Evolutionary conservation across 2,329 filamentous ascomycete species (phyloP).

Genomic region (Pyrenophora graminea): DNA sequence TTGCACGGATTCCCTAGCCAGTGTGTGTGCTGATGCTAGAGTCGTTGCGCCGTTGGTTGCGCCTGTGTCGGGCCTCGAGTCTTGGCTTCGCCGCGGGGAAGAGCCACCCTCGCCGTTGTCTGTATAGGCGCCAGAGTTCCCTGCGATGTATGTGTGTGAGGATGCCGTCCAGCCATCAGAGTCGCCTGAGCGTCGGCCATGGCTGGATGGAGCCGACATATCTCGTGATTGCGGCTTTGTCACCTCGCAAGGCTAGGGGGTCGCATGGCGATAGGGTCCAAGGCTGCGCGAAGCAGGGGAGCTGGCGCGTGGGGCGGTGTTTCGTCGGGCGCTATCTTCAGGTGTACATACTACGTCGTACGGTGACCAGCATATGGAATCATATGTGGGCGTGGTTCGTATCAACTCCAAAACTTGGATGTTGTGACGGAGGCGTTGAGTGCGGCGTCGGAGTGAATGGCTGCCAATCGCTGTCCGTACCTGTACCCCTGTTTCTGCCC

Average conservation of each 20-base stretch:
- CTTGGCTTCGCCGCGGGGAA: conserved; percentile 25
- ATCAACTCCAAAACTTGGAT: background rate
- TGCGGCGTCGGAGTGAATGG: no score
- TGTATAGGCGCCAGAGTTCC: conserved; percentile 25
- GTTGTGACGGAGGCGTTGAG: no score
- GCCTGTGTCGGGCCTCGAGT: conserved; percentile 19
- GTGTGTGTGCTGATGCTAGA: conserved; percentile 16
- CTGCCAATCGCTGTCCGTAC: conserved; percentile 1
- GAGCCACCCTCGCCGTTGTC: conserved; percentile 39
- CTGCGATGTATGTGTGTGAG: conserved; percentile 40
- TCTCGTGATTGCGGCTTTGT: conserved; percentile 21
- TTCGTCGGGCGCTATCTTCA: background rate
- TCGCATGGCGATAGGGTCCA: conserved; percentile 31
- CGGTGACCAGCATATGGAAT: background rate
- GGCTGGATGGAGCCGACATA: conserved; percentile 42
- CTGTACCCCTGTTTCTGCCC: conserved; percentile 8
- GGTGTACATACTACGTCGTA: background rate
- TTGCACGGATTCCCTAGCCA: conserved; percentile 30
- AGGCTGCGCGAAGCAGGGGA: conserved; percentile 19
- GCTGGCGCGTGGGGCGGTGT: background rate
- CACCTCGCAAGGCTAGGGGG: conserved; percentile 31
- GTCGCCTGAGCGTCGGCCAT: conserved; percentile 40
- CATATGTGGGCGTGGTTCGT: conserved; percentile 11
- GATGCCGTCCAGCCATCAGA: conserved; percentile 40
- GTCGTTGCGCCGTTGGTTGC: conserved; percentile 11